Evolutionary conservation across 1,284 basidiomycete genomes (phyloP), one percentile per base, ranked within the genome.

Genomic region (Earliella scabrosa): DNA sequence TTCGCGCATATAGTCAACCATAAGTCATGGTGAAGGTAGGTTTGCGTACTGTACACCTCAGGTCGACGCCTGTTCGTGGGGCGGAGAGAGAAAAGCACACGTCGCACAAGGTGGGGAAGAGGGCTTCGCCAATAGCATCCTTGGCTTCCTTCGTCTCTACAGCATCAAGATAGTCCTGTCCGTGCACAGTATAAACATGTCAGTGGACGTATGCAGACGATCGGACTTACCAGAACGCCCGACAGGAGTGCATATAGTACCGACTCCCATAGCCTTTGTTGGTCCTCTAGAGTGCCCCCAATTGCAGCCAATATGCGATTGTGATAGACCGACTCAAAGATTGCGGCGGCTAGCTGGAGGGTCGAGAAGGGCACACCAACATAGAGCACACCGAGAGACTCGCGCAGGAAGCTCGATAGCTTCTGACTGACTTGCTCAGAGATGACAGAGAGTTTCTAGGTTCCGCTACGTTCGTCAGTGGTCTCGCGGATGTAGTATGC

Each of bases 171-270:
- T 56, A 65, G 41, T 72, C 70, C 70, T 72, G 45, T 5, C 6
- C 5, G 21, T n/a, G 8, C 34, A 16, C 4, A 31, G 3, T 16
- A 6, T 23, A 3, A 9, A 16, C 4, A 11, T 24, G 16, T 32
- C n/a, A 6, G 10, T 41, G 14, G 10, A 2, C n/a, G 8, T 16
- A 18, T 10, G 34, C n/a, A 29, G 35, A 14, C 18, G 27, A 13
- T 32, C 10, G 39, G 13, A 63, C 70, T 40, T 24, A 74, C 74
- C 63, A 74, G 58, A 23, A 75, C 61, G 10, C 74, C 74, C 1
- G 70, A 68, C 2, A 75, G 58, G 6, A 73, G 34, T 14, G 66
- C 57, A 39, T 67, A 55, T 34, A 71, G 53, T 13, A 73, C 60
- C 0, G 49, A 39, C 32, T 74, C 71, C 73, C 72, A 74, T 2